Evolutionary conservation across 352 stramenopile genomes (phyloP).

Genomic region (Globisporangium uncinulatum): DNA sequence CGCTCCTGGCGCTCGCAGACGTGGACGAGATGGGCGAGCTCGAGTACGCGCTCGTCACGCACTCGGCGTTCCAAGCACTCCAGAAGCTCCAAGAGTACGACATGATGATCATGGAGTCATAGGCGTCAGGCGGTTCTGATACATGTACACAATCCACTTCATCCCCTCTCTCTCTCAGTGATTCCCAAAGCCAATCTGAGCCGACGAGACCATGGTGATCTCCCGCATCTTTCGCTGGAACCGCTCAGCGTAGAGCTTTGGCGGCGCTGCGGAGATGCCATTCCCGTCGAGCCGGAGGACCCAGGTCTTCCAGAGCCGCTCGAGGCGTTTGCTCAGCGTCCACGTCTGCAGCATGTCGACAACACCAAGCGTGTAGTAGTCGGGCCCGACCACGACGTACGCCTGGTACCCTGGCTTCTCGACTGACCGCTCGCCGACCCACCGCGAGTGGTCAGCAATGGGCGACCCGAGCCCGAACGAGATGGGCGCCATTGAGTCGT

Average conservation of each 20-base stretch:
- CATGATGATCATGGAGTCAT: constrained; percentile 70
- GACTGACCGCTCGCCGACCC: constrained; percentile 50
- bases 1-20: constrained; percentile 58
- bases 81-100: constrained; percentile 84
- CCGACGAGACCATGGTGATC: constrained; percentile 75
- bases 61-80: constrained; percentile 67
- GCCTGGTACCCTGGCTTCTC: constrained; percentile 70
- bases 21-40: constrained; percentile 64
- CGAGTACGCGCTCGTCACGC: constrained; percentile 60
- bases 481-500: constrained; percentile 46
- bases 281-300: constrained; percentile 58
- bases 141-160: constrained; percentile 10
- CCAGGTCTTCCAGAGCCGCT: constrained; percentile 82
- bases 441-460: constrained; percentile 22
- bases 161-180: constrained; percentile 19
- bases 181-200: constrained; percentile 45
- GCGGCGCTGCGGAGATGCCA: constrained; percentile 77
- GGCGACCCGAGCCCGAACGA: constrained; percentile 22
- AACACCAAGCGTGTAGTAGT: constrained; percentile 86
- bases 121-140: constrained; percentile 1
- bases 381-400: constrained; percentile 68
- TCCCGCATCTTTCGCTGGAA: constrained; percentile 83
- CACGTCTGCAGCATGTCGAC: constrained; percentile 90
- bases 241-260: constrained; percentile 62
- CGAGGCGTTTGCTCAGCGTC: constrained; percentile 77